These are phyloP conservation scores for Myxozyma udenii DNA, from an alignment of 805 yeast genomes.

Conservation along the genomic window DNA sequence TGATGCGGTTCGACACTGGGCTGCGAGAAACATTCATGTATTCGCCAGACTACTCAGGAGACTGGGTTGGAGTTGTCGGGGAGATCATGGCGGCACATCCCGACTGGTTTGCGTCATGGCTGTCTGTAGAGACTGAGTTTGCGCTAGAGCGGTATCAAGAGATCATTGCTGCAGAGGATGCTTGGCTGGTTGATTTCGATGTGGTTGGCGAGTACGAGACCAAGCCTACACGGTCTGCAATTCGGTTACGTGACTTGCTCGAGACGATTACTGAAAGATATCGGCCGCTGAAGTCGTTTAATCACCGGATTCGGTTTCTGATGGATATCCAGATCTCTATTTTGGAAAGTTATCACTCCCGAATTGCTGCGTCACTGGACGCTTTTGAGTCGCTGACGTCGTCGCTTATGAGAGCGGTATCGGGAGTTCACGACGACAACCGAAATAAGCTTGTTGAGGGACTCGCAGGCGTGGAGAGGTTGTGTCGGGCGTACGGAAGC, in stretches of 20 bases:
- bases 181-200: slow-evolving; percentile 61
- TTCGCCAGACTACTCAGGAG: slow-evolving; percentile 39
- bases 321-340: slow-evolving; percentile 57
- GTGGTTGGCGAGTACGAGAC: slow-evolving; percentile 44
- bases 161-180: slow-evolving; percentile 47
- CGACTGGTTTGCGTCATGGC: slow-evolving; percentile 49
- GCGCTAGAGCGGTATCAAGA: slow-evolving; percentile 54
- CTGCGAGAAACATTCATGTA: slow-evolving; percentile 48
- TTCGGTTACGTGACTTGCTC: slow-evolving; percentile 54
- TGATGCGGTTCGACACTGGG: slow-evolving; percentile 56
- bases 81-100: slow-evolving; percentile 30
- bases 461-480: slow-evolving; percentile 41
- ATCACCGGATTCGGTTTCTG: slow-evolving; percentile 55
- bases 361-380: slow-evolving; percentile 44
- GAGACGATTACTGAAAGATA: slow-evolving; percentile 57
- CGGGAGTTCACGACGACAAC: slow-evolving; percentile 37
- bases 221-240: slow-evolving; percentile 63
- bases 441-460: slow-evolving; percentile 35
- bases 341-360: slow-evolving; percentile 51
- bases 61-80: slow-evolving; percentile 49
- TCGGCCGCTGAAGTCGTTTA: slow-evolving; percentile 44
- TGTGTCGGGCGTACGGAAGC: slow-evolving; percentile 44
- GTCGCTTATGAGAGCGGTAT: slow-evolving; percentile 39
- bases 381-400: slow-evolving; percentile 45
- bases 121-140: slow-evolving; percentile 50